Percentiles rank a stretch among this genome's conserved stretches.
Conservation (phyloP, 2,329 filamentous ascomycete species). For the Fusarium nygamai region DNA sequence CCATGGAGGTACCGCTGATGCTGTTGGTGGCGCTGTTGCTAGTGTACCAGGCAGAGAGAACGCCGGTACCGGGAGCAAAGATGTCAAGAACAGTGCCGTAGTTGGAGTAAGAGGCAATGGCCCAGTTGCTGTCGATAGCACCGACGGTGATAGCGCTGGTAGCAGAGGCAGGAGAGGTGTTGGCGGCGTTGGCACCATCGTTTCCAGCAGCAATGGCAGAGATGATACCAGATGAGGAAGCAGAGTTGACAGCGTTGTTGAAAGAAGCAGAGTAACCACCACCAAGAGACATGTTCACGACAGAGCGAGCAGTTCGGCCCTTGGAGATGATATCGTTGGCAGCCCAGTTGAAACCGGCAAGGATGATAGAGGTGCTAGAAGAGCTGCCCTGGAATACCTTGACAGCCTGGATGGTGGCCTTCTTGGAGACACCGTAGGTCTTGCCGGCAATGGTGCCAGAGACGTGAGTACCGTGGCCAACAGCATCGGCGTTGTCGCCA, state of each 20-base stretch:
- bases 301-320: constrained; percentile 52
- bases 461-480: constrained; percentile 57
- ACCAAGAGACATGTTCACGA: constrained; percentile 67
- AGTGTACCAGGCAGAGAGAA: constrained; percentile 61
- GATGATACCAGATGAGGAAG: constrained; percentile 58
- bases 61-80: constrained; percentile 59
- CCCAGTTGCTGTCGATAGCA: constrained; percentile 50
- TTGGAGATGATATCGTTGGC: constrained; percentile 56
- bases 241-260: constrained; percentile 59
- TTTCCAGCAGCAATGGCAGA: constrained; percentile 67
- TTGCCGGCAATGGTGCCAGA: constrained; percentile 50
- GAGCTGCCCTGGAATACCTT: constrained; percentile 54
- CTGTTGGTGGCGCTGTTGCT: constrained; percentile 54
- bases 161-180: constrained; percentile 47
- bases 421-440: constrained; percentile 56
- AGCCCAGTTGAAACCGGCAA: constrained; percentile 54
- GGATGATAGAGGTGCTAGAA: constrained; percentile 45
- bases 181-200: constrained; percentile 45
- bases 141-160: constrained; percentile 48
- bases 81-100: constrained; percentile 60
- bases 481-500: constrained; percentile 42
- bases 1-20: constrained; percentile 73
- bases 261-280: constrained; percentile 56
- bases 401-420: constrained; percentile 55
- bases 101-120: constrained; percentile 60